A percentile compares a stretch with the other conserved stretches of the same genome.
These are phyloP conservation scores for Pyrenophora seminiperda DNA, from an alignment of 2,329 filamentous ascomycete genomes.

Conservation along the genomic window DNA sequence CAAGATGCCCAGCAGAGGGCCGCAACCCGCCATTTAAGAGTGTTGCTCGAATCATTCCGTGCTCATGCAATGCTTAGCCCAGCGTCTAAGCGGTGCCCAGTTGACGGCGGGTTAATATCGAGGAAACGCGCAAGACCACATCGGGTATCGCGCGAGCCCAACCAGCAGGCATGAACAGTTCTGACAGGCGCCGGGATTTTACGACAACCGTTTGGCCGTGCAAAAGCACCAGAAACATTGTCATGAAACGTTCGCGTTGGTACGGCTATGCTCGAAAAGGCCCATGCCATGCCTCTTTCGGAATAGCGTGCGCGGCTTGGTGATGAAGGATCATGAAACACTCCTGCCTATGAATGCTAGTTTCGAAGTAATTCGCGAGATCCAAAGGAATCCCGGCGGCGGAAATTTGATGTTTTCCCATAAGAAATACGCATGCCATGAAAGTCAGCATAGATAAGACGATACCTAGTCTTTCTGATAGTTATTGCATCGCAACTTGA, in stretches of 20 bases:
- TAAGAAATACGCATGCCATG: neutral
- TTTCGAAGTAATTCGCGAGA: conserved; percentile 20
- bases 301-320: conserved; percentile 14
- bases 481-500: no score
- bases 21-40: conserved; percentile 6
- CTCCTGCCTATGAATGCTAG: conserved; percentile 21
- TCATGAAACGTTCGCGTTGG: conserved; percentile 25
- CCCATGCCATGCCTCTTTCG: neutral
- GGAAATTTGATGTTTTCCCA: conserved; percentile 1
- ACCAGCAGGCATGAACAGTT: conserved; percentile 13
- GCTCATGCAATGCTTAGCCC: conserved; percentile 2
- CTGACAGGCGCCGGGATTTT: conserved; percentile 12
- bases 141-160: conserved; percentile 23
- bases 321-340: conserved; percentile 21
- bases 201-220: conserved; percentile 17
- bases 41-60: conserved; percentile 14
- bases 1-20: conserved; percentile 2
- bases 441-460: neutral
- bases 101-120: neutral
- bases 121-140: conserved; percentile 13
- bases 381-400: conserved; percentile 10
- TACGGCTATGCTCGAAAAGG: conserved; percentile 12
- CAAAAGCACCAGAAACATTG: conserved; percentile 20
- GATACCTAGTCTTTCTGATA: neutral
- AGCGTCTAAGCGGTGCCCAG: conserved; percentile 1